Percentiles rank a stretch among this genome's conserved stretches.
phyloP scores from a whole-genome alignment of 1,284 basidiomycete genomes.

The Cutaneotrichosporon cavernicola region DNA sequence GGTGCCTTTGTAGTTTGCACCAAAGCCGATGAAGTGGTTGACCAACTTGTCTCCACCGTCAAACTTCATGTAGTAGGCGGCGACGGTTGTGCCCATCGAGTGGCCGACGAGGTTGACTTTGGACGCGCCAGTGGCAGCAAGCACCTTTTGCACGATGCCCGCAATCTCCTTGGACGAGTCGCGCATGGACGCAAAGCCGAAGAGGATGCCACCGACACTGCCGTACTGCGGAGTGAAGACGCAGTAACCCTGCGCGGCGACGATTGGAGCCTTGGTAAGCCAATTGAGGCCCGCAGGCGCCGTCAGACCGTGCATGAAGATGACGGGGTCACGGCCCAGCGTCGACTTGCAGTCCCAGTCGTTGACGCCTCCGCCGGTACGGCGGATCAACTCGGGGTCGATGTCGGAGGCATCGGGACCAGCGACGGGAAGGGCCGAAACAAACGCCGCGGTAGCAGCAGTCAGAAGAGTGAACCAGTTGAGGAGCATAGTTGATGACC shows the following conservation, averaged over 20 bases:
- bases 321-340: slow-evolving; percentile 11
- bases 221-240: slow-evolving; percentile 20
- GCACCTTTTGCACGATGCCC: slow-evolving; percentile 10
- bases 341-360: slow-evolving; percentile 13
- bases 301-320: slow-evolving; percentile 16
- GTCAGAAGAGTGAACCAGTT: too few relatives aligned
- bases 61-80: slow-evolving; percentile 17
- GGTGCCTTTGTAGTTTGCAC: slow-evolving; percentile 15
- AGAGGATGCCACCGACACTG: slow-evolving; percentile 2
- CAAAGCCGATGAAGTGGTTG: slow-evolving; percentile 14
- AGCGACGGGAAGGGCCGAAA: too few relatives aligned
- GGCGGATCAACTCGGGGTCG: too few relatives aligned
- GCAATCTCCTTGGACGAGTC: slow-evolving; percentile 12
- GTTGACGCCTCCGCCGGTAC: slow-evolving; percentile 9
- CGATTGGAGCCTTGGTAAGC: slow-evolving; percentile 6
- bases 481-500: too few relatives aligned
- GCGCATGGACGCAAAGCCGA: slow-evolving; percentile 13
- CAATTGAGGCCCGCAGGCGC: slow-evolving; percentile 16
- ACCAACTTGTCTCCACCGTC: slow-evolving; percentile 9
- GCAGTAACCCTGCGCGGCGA: slow-evolving; percentile 16
- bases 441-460: too few relatives aligned
- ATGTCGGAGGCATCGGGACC: too few relatives aligned
- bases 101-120: slow-evolving; percentile 21
- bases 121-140: slow-evolving; percentile 7
- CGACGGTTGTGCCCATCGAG: slow-evolving; percentile 18